Conservation (phyloP, 345 rosid genomes). For the Linum tenue region DNA sequence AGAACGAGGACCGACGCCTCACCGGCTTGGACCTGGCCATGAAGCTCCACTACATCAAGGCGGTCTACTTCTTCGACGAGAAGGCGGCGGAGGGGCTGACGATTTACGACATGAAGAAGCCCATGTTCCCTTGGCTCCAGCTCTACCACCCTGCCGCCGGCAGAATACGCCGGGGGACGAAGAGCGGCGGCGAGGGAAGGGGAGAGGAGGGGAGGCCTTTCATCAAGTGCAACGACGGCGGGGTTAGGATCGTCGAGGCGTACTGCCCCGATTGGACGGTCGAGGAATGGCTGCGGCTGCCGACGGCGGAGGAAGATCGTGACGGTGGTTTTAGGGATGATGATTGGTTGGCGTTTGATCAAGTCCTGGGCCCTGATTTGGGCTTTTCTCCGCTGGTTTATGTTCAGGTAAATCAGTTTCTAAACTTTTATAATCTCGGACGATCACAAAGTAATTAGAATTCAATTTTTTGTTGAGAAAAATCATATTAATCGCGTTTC, state of each 20-base stretch:
- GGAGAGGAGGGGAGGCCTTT: slow-evolving; percentile 38
- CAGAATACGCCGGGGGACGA: slow-evolving; percentile 26
- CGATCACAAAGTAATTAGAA: too few species aligned
- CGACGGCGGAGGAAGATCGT: not conserved
- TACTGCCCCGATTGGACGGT: slow-evolving; percentile 27
- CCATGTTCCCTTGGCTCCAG: slow-evolving; percentile 36
- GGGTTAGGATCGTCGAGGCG: slow-evolving; percentile 57
- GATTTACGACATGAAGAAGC: slow-evolving; percentile 30
- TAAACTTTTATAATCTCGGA: not conserved
- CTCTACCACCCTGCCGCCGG: slow-evolving; percentile 33
- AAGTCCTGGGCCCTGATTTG: slow-evolving; percentile 67
- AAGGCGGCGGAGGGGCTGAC: slow-evolving; percentile 33
- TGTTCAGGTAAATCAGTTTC: slow-evolving; percentile 44
- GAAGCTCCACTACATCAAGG: slow-evolving; percentile 67
- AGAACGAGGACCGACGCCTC: slow-evolving; percentile 31
- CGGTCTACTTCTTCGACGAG: slow-evolving; percentile 44
- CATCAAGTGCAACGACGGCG: slow-evolving; percentile 73
- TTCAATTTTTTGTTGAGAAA: too few species aligned
- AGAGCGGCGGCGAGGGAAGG: slow-evolving; percentile 13
- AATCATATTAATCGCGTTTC: too few species aligned
- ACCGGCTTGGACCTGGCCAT: slow-evolving; percentile 54
- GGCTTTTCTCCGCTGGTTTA: slow-evolving; percentile 56
- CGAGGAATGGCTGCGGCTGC: slow-evolving; percentile 37
- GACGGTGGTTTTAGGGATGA: slow-evolving; percentile 13
- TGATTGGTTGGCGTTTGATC: slow-evolving; percentile 27